These are phyloP conservation scores for Glarea lozoyensis DNA, from an alignment of 495 filamentous ascomycete genomes.

Conservation along the genomic window DNA sequence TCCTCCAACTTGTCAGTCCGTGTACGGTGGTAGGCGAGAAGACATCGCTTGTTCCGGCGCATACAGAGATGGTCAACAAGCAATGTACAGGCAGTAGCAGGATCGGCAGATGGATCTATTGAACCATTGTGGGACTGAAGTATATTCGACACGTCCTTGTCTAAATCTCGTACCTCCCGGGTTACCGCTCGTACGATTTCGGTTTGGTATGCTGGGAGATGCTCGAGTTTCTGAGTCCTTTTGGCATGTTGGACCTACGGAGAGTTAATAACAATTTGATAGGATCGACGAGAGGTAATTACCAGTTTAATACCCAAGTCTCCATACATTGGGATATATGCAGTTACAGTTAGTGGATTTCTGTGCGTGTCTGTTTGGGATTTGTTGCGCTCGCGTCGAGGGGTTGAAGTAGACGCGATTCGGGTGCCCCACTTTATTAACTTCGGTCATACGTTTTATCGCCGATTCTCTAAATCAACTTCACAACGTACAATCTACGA, in stretches of 20 bases:
- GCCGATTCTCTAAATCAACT: no score
- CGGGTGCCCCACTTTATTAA: no score
- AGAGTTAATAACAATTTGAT: neutral
- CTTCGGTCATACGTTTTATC: no score
- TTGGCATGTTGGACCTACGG: constrained; percentile 91
- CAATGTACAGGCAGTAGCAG: constrained; percentile 75
- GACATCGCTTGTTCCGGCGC: constrained; percentile 91
- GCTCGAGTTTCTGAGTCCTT: constrained; percentile 77
- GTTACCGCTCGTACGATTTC: constrained; percentile 83
- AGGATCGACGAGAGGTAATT: constrained; percentile 14
- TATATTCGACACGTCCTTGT: constrained; percentile 75
- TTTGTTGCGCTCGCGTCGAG: no score
- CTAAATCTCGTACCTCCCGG: constrained; percentile 87
- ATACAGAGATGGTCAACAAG: constrained; percentile 92
- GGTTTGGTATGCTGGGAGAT: constrained; percentile 88
- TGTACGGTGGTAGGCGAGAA: constrained; percentile 88
- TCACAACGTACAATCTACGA: no score
- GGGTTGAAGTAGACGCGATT: no score
- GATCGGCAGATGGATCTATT: constrained; percentile 80
- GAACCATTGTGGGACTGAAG: constrained; percentile 73
- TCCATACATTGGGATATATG: constrained; percentile 64
- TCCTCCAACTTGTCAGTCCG: constrained; percentile 88
- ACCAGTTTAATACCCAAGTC: constrained; percentile 83
- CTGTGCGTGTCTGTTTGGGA: neutral
- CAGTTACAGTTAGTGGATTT: neutral